Evolutionary conservation across 2,329 filamentous ascomycete genomes (phyloP), one percentile per base, ranked within the genome.

Genomic region (Lachnellula cervina): DNA sequence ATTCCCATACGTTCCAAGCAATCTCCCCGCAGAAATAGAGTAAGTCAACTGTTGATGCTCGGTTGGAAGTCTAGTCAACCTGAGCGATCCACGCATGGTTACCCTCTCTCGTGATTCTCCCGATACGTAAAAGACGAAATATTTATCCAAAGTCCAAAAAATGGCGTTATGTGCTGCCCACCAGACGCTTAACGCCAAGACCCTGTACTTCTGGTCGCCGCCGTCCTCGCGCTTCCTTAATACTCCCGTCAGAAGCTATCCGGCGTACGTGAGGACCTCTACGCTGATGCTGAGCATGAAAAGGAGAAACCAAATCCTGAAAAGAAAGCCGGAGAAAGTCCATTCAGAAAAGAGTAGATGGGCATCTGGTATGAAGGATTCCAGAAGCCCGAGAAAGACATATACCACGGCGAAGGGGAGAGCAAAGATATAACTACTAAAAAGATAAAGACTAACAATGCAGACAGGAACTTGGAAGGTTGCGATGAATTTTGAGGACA

Each of bases 211-310:
- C 52, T 54, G 52, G 23, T 54, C 52, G 35, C 46, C 46, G 35
- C 45, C 37, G 49, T 54, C 52, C 52, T 54, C 46, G 46, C 45
- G 45, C 52, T 54, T 54, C 44, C 52, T 54, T 28, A 54, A 54
- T 49, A 25, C 52, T 49, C 40, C 42, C 52, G 49, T 50, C 45
- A 54, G 52, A 50, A 42, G 19, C 52, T 45, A 54, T 48, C 34
- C 46, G 44, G 52, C 37, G 37, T 54, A 54, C 37, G 17, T 54
- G 52, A 49, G 37, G 38, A 54, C 45, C 52, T 54, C 52, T 28
- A 49, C 34, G 45, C 52, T 54, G 52, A 49, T 49, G 52, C 52
- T 45, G 49, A 54, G 52, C 25, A 54, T 49, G 34, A 40, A 54
- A 40, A 49, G 46, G 45, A 49, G 45, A 45, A 54, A 50, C 52